Conservation (phyloP, 1,284 basidiomycete genomes). For the Peniophora sp. region DNA sequence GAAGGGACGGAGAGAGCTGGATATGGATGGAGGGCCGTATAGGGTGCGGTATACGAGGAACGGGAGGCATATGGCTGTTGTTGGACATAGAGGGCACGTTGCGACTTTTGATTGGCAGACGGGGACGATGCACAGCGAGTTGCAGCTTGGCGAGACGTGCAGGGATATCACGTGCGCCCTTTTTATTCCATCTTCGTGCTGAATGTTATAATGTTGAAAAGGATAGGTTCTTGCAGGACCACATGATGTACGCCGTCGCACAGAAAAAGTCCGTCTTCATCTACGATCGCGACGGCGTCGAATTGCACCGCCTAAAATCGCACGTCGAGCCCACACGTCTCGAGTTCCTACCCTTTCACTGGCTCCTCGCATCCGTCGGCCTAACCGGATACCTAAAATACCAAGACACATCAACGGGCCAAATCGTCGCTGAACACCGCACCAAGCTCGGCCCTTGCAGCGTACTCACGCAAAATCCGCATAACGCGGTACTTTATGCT, state of each 20-base stretch:
- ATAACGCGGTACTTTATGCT: constrained; percentile 89
- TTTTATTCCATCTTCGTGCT: constrained; percentile 2
- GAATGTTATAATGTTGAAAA: neutral
- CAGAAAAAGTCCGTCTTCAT: constrained; percentile 97
- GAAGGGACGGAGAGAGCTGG: constrained; percentile 72
- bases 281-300: constrained; percentile 91
- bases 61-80: constrained; percentile 85
- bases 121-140: constrained; percentile 80
- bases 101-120: constrained; percentile 95
- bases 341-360: constrained; percentile 95
- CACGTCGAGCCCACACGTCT: constrained; percentile 90
- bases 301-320: constrained; percentile 78
- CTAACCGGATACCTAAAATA: constrained; percentile 91
- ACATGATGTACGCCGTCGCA: constrained; percentile 90
- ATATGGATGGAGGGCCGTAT: constrained; percentile 85
- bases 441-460: constrained; percentile 84
- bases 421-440: constrained; percentile 83
- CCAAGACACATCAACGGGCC: constrained; percentile 94
- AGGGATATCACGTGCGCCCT: constrained; percentile 77
- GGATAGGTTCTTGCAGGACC: constrained; percentile 83
- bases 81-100: constrained; percentile 80
- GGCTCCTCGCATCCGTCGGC: constrained; percentile 83
- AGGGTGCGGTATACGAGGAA: constrained; percentile 82
- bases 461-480: constrained; percentile 86
- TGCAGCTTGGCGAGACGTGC: constrained; percentile 86